phyloP scores from a whole-genome alignment of 2,329 filamentous ascomycete species.

The Cercospora janseana region DNA sequence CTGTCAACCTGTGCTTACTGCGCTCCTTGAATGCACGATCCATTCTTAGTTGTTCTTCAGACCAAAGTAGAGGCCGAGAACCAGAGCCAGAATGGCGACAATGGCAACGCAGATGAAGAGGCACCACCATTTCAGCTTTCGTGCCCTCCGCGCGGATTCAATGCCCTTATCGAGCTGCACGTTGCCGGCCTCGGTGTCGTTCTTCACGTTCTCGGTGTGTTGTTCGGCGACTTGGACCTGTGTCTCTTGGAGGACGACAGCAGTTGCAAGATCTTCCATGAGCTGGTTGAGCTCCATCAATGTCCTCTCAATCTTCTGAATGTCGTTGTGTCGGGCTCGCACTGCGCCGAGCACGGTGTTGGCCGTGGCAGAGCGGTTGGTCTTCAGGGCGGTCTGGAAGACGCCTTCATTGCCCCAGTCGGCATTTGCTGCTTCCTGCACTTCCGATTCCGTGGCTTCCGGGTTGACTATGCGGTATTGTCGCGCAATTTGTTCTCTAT shows the following conservation, averaged over 20 bases:
- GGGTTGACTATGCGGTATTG: conserved; percentile 73
- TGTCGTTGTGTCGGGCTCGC: conserved; percentile 77
- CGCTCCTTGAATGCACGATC: neutral
- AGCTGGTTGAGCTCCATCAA: conserved; percentile 67
- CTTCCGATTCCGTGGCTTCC: conserved; percentile 71
- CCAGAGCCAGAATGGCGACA: conserved; percentile 50
- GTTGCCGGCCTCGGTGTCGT: conserved; percentile 68
- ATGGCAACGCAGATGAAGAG: conserved; percentile 56
- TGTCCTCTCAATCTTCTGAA: conserved; percentile 75
- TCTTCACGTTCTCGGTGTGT: conserved; percentile 63
- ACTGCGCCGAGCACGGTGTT: conserved; percentile 73
- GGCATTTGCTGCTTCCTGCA: conserved; percentile 64
- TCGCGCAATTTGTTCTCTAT: conserved; percentile 73
- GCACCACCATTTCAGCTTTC: conserved; percentile 82
- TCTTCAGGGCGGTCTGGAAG: conserved; percentile 77
- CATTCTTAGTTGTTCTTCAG: conserved; percentile 26
- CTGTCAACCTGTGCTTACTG: too few species aligned
- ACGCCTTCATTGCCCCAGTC: conserved; percentile 78
- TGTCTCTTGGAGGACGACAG: conserved; percentile 70
- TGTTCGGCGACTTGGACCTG: conserved; percentile 62
- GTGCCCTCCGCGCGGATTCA: conserved; percentile 62
- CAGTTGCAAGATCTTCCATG: conserved; percentile 71
- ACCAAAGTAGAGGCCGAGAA: conserved; percentile 51
- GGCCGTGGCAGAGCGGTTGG: conserved; percentile 71
- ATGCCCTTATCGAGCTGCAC: conserved; percentile 67